Base-by-base conservation (phyloP, 495 filamentous ascomycete genomes). In the Terfezia claveryi region DNA sequence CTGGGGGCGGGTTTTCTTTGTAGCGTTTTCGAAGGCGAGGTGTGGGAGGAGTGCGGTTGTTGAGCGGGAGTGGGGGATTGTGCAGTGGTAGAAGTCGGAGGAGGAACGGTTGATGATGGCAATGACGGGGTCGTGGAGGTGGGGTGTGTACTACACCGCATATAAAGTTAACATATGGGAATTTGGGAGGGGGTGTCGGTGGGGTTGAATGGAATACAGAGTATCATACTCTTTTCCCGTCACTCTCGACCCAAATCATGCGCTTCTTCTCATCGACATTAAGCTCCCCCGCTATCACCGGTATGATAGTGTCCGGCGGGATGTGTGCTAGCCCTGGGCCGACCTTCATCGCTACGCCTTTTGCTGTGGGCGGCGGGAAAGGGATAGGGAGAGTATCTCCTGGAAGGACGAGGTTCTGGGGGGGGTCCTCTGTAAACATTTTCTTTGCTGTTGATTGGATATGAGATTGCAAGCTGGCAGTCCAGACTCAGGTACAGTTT, bases 21-120 rank as follows among this genome's bases (percentile, higher is more conserved):
- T 88, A 23, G 86, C 91, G 56, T 78, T 77, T 67, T 94, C 87
- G 65, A 98, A 98, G 23, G 88, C 76, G 8, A 98, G 75, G 61
- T 93, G 83, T 0, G 86, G 85, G 1, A 98, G 77, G 9, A 81
- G 70, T 2, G 85, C 87, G 4, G 50, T 23, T 20, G 72, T 71
- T n/a, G 73, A 68, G 44, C 73, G 63, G 58, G 64, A 69, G 57
- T 72, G 71, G 56, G 63, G 54, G 36, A 86, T 68, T 54, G 75
- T 68, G 68, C 79, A 82, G 65, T 82, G 81, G 72, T 83, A 95
- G 59, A 73, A 74, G 60, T 98, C 91, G 23, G 70, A 62, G 49
- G 78, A 76, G 32, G 80, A 81, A 63, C 80, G 83, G 63, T 83
- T 77, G 58, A 98, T 70, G 51, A 80, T 84, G 32, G 83, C 87